Base-by-base conservation (phyloP, 768 basidiomycete species). In the Pulveroboletus frians region DNA sequence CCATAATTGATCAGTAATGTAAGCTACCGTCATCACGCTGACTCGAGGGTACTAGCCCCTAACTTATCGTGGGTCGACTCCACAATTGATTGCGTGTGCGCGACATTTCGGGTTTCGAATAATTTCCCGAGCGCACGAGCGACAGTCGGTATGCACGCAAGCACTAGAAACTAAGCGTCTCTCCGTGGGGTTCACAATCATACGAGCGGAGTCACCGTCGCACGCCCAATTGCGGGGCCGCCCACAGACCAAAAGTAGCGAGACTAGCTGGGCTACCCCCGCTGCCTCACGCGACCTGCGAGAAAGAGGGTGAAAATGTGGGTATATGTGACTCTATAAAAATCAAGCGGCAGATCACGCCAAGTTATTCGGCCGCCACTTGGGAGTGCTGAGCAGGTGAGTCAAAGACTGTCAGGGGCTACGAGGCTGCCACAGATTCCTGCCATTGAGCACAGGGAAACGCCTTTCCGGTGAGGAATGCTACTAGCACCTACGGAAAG, bases 61-160 rank as follows among this genome's bases (percentile, higher is more conserved):
- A 76, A 62, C 72, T 59, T 50, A 77, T 68, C 57, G 68, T 65
- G 20, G 62, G 50, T 29, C 32, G 49, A 37, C 61, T 67, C 53
- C 71, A 21, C 21, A 68, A 20, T 65, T 62, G 23, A 65, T 65
- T 15, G 69, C 84, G 83, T 15, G 45, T 54, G 0, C 80, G 81
- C 1, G 81, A 79, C 30, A 72, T 66, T 0, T 69, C 53, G 2
- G 82, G 71, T 58, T 81, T 84, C 0, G 80, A 81, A 58, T 82
- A n/a, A n/a, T n/a, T 63, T 2, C 73, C 73, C 1, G 75, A 60
- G 36, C 80, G 78, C 18, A 83, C 80, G 52, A 84, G 83, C 3
- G 80, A 84, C 6, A 84, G 64, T 80, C 81, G 83, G 60, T 84
- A 83, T 7, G 78, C 81, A 62, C 0, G 79, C 76, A 52, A 84